Percentiles rank a stretch among this genome's conserved stretches.
Evolutionary conservation across 306 rosid genomes (phyloP).

Genomic region (Trifolium subterraneum): DNA sequence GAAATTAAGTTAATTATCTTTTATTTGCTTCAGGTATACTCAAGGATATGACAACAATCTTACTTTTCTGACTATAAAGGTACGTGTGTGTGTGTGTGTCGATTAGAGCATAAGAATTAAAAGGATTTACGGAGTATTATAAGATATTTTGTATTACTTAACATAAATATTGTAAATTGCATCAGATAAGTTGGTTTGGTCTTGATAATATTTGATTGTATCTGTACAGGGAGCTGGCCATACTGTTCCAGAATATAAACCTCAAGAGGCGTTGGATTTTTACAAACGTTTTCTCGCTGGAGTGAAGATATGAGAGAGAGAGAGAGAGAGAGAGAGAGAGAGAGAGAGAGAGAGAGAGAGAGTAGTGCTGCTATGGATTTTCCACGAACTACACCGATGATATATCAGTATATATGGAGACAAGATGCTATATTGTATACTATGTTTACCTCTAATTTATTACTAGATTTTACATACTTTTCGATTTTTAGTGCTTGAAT

Average conservation of each 20-base stretch:
- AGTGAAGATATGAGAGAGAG: conserved; percentile 44
- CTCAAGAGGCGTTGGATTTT: conserved; percentile 76
- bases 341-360: conserved; percentile 7
- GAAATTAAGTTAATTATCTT: conserved; percentile 1
- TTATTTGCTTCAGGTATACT: conserved; percentile 60
- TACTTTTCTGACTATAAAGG: conserved; percentile 84
- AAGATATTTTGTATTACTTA: too few relatives aligned
- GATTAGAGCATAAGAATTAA: neutral
- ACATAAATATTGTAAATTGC: neutral
- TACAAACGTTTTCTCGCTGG: conserved; percentile 77
- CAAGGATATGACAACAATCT: conserved; percentile 79
- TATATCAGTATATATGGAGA: neutral
- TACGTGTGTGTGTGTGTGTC: conserved; percentile 38
- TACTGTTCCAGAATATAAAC: conserved; percentile 95
- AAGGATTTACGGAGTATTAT: neutral
- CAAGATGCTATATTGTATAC: neutral
- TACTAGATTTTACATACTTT: conserved; percentile 10
- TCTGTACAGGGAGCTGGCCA: conserved; percentile 89
- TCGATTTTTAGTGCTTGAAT: neutral
- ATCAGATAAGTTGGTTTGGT: neutral
- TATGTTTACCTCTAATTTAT: conserved; percentile 7
- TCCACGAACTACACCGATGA: conserved; percentile 6
- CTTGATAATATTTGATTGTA: conserved; percentile 33
- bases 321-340: conserved; percentile 14
- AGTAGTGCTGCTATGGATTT: conserved; percentile 21